A percentile compares a stretch with the other conserved stretches of the same genome.
Evolutionary conservation across 345 rosid genomes (phyloP).

Genomic region (Bruguiera parviflora): DNA sequence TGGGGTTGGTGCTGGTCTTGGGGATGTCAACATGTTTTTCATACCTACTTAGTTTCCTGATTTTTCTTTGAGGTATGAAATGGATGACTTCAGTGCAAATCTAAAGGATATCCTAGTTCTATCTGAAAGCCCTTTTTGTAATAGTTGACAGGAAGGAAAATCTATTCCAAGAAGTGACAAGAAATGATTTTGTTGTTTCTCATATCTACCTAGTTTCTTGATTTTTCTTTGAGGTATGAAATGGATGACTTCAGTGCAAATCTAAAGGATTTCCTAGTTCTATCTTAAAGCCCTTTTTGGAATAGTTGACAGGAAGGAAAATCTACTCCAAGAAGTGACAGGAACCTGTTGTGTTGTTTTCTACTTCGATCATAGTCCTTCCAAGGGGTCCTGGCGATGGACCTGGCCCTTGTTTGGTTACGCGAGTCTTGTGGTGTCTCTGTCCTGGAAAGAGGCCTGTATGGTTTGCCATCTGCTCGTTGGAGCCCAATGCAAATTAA

Average conservation of each 20-base stretch:
- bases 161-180: neutral
- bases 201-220: slow-evolving; percentile 6
- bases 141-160: neutral
- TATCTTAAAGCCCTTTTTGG: neutral
- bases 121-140: neutral
- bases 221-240: neutral
- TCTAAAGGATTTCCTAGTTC: no score
- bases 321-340: neutral
- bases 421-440: no score
- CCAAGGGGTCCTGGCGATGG: neutral
- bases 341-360: neutral
- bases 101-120: no score
- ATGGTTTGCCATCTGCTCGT: no score
- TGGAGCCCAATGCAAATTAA: no score
- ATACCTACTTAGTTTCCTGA: slow-evolving; percentile 4
- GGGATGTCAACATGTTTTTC: neutral
- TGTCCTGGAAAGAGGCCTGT: no score
- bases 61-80: neutral
- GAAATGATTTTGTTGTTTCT: neutral
- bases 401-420: neutral
- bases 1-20: neutral
- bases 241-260: neutral
- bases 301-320: neutral
- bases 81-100: neutral
- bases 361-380: neutral